Percentiles rank a stretch among this genome's conserved stretches.
Conservation (phyloP, 164 flowering plant species). For the grape (Vitis vinifera) region ASM3070453v1 NC_081818.1:18734501-18735000, state of each 20-base stretch:
- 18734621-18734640: slow-evolving; percentile 58
- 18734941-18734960: slow-evolving; percentile 70
- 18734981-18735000: slow-evolving; percentile 63
- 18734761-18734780: slow-evolving; percentile 45
- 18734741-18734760: slow-evolving; percentile 45
- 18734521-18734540: slow-evolving; percentile 55
- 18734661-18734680: slow-evolving; percentile 51
- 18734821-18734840: slow-evolving; percentile 67
- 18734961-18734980: slow-evolving; percentile 64
- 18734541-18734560: slow-evolving; percentile 45
- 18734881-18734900: slow-evolving; percentile 21
- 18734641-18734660: slow-evolving; percentile 59
- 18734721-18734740: slow-evolving; percentile 60
- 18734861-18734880: slow-evolving; percentile 58
- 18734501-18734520: slow-evolving; percentile 65
- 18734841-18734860: slow-evolving; percentile 86
- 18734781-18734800: slow-evolving; percentile 65
- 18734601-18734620: slow-evolving; percentile 52
- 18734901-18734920: slow-evolving; percentile 13
- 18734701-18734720: slow-evolving; percentile 63
- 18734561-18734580: slow-evolving; percentile 67
- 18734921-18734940: slow-evolving; percentile 44
- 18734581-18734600: slow-evolving; percentile 60
- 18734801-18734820: slow-evolving; percentile 74
- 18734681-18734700: slow-evolving; percentile 72